Percentiles rank a stretch among this genome's conserved stretches.
phyloP scores from a whole-genome alignment of 345 rosid species.

The Populus euphratica region DNA sequence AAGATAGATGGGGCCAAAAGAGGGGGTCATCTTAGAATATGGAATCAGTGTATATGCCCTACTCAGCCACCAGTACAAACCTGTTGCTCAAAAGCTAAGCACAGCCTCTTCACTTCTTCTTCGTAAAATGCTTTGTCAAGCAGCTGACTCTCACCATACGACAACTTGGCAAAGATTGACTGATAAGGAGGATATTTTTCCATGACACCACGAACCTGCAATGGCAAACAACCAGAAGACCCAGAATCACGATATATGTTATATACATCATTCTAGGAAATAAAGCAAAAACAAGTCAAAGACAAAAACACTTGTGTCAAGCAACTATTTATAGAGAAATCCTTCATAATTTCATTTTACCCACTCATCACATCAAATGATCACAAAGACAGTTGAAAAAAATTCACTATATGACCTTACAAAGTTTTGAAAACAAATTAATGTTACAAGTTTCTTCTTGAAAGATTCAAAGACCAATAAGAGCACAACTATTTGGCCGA shows the following conservation, averaged over 20 bases:
- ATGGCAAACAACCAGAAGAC: conserved; percentile 9
- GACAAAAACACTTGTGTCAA: neutral
- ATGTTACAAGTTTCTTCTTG: too few relatives aligned
- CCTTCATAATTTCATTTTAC: neutral
- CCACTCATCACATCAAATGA: neutral
- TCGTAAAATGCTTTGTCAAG: conserved; percentile 98
- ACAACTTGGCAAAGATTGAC: conserved; percentile 73
- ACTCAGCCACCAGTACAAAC: conserved; percentile 33
- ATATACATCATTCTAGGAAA: neutral
- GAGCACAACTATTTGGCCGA: too few relatives aligned
- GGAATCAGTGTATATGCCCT: too few relatives aligned
- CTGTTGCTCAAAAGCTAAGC: conserved; percentile 97
- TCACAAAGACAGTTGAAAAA: too few relatives aligned
- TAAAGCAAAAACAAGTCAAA: neutral
- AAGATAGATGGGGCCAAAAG: too few relatives aligned
- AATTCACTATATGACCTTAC: too few relatives aligned
- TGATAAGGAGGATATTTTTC: conserved; percentile 95
- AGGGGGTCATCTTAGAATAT: too few relatives aligned
- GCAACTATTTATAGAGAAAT: neutral
- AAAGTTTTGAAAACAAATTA: too few relatives aligned
- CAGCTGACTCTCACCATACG: conserved; percentile 97
- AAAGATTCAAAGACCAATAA: too few relatives aligned
- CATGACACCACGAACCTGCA: conserved; percentile 86
- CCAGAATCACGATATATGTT: conserved; percentile 8
- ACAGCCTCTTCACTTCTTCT: conserved; percentile 98